A percentile compares a stretch with the other conserved stretches of the same genome.
Conservation (phyloP, 139 green algal genomes). For the Tetraselmis striata region DNA sequence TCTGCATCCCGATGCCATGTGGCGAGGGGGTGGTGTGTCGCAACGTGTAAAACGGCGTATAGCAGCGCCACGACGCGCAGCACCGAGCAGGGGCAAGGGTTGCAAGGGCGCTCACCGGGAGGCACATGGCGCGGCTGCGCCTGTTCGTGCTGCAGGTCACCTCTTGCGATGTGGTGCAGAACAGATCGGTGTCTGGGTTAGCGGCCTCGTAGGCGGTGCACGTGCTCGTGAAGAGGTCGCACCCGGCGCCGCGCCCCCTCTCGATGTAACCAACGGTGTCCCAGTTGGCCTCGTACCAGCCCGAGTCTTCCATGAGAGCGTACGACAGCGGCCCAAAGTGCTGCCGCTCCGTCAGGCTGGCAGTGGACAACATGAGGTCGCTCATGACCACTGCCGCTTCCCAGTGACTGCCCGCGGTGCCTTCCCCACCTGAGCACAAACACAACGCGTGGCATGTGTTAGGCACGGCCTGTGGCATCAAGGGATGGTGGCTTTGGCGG, state of each 20-base stretch:
- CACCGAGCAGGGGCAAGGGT: too few relatives aligned
- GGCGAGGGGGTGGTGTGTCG: too few relatives aligned
- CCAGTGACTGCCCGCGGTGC: neutral
- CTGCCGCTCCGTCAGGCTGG: neutral
- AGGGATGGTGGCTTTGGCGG: too few relatives aligned
- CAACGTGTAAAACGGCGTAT: too few relatives aligned
- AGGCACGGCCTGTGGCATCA: too few relatives aligned
- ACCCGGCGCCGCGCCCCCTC: neutral
- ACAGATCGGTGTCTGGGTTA: neutral
- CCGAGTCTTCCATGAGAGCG: neutral
- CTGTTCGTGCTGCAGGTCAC: neutral
- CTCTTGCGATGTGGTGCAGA: neutral
- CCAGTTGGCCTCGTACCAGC: neutral
- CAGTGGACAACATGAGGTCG: neutral
- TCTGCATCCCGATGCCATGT: too few relatives aligned
- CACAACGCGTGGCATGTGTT: too few relatives aligned
- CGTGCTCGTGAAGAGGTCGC: neutral
- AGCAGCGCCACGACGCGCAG: too few relatives aligned
- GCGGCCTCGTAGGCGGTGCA: neutral
- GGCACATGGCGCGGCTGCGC: neutral
- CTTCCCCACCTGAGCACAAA: neutral
- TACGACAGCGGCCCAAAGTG: neutral
- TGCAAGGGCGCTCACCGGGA: too few relatives aligned
- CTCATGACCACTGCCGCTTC: neutral
- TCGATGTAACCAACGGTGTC: neutral